phyloP scores from a whole-genome alignment of 1,284 basidiomycete genomes.

The Rhodotorula sp. region DNA sequence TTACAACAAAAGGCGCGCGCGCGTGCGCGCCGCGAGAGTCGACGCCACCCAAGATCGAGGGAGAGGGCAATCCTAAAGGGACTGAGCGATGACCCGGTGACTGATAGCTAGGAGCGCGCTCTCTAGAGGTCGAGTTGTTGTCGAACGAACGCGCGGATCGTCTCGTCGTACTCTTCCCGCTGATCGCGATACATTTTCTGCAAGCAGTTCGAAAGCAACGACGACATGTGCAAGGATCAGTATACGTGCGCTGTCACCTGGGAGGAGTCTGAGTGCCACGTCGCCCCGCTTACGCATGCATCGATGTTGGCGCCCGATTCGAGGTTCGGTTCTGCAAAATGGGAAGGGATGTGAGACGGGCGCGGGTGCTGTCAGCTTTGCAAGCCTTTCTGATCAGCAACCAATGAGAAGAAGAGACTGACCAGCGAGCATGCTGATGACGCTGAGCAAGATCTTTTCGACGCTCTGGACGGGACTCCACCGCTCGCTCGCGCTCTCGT shows the following conservation, averaged over 20 bases:
- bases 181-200: slow-evolving; percentile 85
- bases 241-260: no score
- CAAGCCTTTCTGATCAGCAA: no score
- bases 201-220: background rate
- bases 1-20: no score
- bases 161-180: slow-evolving; percentile 57
- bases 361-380: no score
- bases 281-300: slow-evolving; percentile 48
- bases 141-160: slow-evolving; percentile 53
- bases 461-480: slow-evolving; percentile 98
- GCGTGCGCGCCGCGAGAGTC: no score
- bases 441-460: slow-evolving; percentile 86
- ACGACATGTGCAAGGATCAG: no score
- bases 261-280: no score
- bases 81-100: background rate
- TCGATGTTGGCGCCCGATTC: slow-evolving; percentile 98
- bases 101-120: background rate
- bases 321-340: slow-evolving; percentile 81
- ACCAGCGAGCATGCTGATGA: slow-evolving; percentile 92
- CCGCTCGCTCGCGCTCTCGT: slow-evolving; percentile 89
- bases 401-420: slow-evolving; percentile 54
- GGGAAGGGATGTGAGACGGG: no score
- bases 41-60: no score
- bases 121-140: slow-evolving; percentile 52
- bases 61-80: no score